A percentile compares a stretch with the other conserved stretches of the same genome.
phyloP scores from a whole-genome alignment of 352 stramenopile species.

The Pythium periplocum region DNA sequence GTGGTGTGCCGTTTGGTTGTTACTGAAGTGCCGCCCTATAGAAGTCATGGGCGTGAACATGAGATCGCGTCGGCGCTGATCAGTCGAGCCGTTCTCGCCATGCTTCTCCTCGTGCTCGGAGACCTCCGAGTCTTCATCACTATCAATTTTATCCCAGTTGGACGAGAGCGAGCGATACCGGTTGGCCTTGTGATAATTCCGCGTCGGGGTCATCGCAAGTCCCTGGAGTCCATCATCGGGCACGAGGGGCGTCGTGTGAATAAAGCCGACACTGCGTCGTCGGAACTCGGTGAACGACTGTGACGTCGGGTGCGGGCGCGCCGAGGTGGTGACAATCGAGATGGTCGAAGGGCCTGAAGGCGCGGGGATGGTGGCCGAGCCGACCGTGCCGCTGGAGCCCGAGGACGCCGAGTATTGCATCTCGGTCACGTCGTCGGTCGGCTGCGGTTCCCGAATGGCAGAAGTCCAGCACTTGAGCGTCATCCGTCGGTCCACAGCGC shows the following conservation, averaged over 20 bases:
- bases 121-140: conserved; percentile 24
- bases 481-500: conserved; percentile 15
- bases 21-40: too few relatives aligned
- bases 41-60: conserved; percentile 18
- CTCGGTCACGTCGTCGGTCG: conserved; percentile 6
- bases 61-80: conserved; percentile 16
- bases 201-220: conserved; percentile 17
- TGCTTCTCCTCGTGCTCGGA: conserved; percentile 31
- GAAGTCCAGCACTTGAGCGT: conserved; percentile 61
- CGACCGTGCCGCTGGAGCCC: background rate
- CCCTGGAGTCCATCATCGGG: background rate
- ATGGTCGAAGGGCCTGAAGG: background rate
- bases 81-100: conserved; percentile 6
- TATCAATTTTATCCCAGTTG: conserved; percentile 44
- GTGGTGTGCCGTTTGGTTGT: too few relatives aligned
- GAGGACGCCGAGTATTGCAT: conserved; percentile 4
- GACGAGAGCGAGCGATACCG: conserved; percentile 57
- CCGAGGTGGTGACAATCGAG: background rate
- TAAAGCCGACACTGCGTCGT: background rate
- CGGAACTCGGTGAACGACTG: background rate
- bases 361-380: background rate
- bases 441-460: conserved; percentile 24
- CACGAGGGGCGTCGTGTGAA: background rate
- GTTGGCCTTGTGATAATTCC: conserved; percentile 18
- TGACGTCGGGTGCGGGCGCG: background rate